phyloP scores from a whole-genome alignment of 208 protist genomes.

The Leishmania lainsoni region DNA sequence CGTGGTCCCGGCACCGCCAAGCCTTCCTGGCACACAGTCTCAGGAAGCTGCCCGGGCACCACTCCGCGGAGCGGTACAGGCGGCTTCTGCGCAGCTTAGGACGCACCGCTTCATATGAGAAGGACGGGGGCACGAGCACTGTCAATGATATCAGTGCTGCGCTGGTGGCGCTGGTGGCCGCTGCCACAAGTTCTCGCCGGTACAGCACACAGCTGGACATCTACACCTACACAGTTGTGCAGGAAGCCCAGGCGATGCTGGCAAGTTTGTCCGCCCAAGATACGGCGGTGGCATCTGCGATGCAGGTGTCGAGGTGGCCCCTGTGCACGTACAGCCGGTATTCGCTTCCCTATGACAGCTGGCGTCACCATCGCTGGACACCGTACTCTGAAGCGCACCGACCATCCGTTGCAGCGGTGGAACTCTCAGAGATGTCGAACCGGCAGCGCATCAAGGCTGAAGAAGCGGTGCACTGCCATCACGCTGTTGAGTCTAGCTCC shows the following conservation, averaged over 20 bases:
- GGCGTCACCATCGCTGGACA: conserved; percentile 6
- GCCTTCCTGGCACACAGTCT: conserved; percentile 1
- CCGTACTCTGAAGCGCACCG: background rate
- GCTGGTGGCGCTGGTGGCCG: conserved; percentile 21
- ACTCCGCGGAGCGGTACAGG: conserved; percentile 6
- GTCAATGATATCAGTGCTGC: conserved; percentile 1
- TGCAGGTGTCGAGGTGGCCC: background rate
- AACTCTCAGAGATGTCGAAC: background rate
- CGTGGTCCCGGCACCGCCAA: conserved; percentile 26
- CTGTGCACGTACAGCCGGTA: background rate
- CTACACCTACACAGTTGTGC: conserved; percentile 37
- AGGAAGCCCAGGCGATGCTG: conserved; percentile 13
- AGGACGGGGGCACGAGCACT: background rate
- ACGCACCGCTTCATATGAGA: background rate
- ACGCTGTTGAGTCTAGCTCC: background rate
- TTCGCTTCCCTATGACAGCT: conserved; percentile 1
- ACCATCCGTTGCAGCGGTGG: background rate
- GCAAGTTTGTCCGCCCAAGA: background rate
- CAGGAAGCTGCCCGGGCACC: background rate
- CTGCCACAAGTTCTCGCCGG: conserved; percentile 40
- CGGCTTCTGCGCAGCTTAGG: conserved; percentile 17
- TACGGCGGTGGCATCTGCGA: background rate
- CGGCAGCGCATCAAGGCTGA: background rate
- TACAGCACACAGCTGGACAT: conserved; percentile 32
- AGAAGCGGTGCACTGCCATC: background rate